Evolutionary conservation across 2,329 filamentous ascomycete species (phyloP).

Genomic region (Clathrospora elynae): DNA sequence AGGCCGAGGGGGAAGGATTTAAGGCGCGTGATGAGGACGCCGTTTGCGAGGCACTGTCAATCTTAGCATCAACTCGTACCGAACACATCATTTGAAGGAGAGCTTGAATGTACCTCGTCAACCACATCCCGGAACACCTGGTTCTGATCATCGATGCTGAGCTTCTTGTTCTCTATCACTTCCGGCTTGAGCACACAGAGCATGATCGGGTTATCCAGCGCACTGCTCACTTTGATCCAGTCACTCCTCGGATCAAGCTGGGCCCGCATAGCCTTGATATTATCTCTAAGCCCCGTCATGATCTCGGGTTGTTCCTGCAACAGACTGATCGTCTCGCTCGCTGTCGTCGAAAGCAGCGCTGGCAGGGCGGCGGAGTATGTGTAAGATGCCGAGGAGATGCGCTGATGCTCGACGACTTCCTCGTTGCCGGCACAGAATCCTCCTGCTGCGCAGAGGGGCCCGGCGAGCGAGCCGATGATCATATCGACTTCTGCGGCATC

Average conservation of each 20-base stretch:
- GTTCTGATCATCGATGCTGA: constrained; percentile 79
- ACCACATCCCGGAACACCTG: constrained; percentile 84
- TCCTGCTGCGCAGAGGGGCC: constrained; percentile 87
- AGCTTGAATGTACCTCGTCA: constrained; percentile 77
- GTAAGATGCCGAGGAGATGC: constrained; percentile 88
- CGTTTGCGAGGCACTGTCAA: constrained; percentile 76
- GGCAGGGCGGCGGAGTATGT: constrained; percentile 95
- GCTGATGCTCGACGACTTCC: constrained; percentile 95
- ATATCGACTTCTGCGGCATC: constrained; percentile 93
- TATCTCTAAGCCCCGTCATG: constrained; percentile 77
- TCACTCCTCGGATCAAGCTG: constrained; percentile 93
- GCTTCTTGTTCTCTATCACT: constrained; percentile 70
- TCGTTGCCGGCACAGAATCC: constrained; percentile 92
- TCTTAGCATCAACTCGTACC: constrained; percentile 18
- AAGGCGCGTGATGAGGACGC: constrained; percentile 84
- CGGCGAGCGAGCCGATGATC: constrained; percentile 91
- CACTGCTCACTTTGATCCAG: constrained; percentile 84
- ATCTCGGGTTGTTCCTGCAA: constrained; percentile 87
- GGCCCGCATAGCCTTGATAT: constrained; percentile 80
- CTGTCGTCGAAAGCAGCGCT: constrained; percentile 92
- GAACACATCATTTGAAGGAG: not conserved
- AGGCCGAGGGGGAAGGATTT: constrained; percentile 71
- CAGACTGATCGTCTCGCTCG: constrained; percentile 85
- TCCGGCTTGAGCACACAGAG: constrained; percentile 83
- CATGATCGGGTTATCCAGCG: constrained; percentile 84